Evolutionary conservation across 805 yeast species (phyloP), one percentile per base, ranked within the genome.

Genomic region (Kuraishia floccosa): DNA sequence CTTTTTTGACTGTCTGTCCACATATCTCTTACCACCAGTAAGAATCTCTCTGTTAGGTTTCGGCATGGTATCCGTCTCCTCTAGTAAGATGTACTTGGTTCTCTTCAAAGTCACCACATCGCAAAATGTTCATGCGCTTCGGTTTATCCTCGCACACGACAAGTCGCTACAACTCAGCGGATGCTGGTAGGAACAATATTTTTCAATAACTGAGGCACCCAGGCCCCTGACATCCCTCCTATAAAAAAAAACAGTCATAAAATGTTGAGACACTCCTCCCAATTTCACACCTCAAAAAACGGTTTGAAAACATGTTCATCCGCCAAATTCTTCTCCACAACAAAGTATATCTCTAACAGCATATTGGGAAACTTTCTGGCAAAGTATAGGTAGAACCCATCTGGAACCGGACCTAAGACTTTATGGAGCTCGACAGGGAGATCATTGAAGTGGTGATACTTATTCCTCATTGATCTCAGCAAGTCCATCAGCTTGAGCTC

Each of bases 401-500:
- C 72, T 0, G 96, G 96, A 17, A 85, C 55, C 0, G 89, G 79
- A 13, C 84, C 78, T 72, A 91, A 79, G 30, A 70, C 63, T 11
- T 47, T 49, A 31, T 72, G 74, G 35, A 91, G 62, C 10, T 60
- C 68, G 7, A 56, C 64, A 1, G 96, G 95, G 47, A 87, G 57
- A 50, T 91, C 98, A 55, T 85, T 85, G 52, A 69, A 89, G 52
- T 91, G 99, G 52, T 91, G 97, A 46, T 84, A 79, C 52, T 91
- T 91, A 58, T 91, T 91, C 44, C 99, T 66, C 42, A 91, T 54
- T 0, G 96, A 96, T 35, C 99, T 63, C 35, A 91, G 55, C 31
- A 91, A 56, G 50, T 91, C 98, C 76, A 86, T 73, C 28, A 91
- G 54, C 43, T 76, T 81, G 35, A 68, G 73, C 1, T 80, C 69